Evolutionary conservation across 78 protist species (phyloP).

Genomic region (Diacronema lutheri): DNA sequence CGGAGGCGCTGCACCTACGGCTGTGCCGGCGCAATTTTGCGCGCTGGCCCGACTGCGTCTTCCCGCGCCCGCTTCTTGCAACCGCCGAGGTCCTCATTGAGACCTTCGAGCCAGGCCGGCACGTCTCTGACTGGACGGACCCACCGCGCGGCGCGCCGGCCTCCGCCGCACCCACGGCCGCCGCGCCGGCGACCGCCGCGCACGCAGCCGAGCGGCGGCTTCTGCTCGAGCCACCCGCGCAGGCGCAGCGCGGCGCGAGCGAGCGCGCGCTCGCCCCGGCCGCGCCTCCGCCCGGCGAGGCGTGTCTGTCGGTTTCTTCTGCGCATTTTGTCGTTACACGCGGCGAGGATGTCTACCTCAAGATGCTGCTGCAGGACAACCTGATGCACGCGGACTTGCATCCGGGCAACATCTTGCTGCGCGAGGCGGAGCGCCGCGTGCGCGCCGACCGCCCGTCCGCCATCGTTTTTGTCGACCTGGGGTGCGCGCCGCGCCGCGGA

Average conservation of each 20-base stretch:
- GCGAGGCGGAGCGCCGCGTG: background rate
- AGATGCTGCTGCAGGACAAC: constrained; percentile 38
- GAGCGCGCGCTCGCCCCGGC: no score
- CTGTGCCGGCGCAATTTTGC: constrained; percentile 18
- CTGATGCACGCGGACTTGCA: constrained; percentile 45
- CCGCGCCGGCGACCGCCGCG: no score
- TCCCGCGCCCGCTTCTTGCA: constrained; percentile 34
- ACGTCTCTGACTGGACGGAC: no score
- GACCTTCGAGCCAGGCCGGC: background rate
- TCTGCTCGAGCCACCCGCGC: no score
- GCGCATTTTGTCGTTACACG: background rate
- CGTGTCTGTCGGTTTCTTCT: no score
- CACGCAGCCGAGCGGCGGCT: no score
- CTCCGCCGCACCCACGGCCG: no score
- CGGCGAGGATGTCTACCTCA: constrained; percentile 25
- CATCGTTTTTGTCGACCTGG: constrained; percentile 18
- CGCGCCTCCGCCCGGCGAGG: background rate
- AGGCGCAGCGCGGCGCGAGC: no score
- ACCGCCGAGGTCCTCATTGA: constrained; percentile 26
- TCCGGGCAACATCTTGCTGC: background rate
- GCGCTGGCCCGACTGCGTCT: background rate
- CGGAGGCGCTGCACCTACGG: constrained; percentile 22
- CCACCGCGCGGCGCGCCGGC: no score
- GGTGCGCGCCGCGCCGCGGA: no score
- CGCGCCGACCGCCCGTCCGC: background rate